A percentile compares a stretch with the other conserved stretches of the same genome.
Conservation (phyloP, 108 stramenopile species). For the Cyclotella distinguenda region DNA sequence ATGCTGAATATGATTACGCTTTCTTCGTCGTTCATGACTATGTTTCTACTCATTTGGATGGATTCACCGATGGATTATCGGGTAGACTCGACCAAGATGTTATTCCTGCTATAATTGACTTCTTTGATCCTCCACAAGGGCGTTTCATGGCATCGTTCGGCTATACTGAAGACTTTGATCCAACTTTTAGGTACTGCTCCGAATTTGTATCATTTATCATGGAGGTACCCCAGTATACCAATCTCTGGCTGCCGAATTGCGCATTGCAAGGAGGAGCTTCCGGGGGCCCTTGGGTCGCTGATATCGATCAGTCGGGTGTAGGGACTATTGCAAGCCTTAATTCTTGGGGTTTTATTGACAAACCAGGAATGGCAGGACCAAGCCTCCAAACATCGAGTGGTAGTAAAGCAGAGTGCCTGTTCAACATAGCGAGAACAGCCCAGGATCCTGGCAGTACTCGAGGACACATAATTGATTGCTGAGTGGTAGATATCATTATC, state of each 20-base stretch:
- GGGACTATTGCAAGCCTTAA: conserved; percentile 25
- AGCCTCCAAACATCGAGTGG: conserved; percentile 21
- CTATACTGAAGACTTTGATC: conserved; percentile 30
- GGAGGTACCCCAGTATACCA: conserved; percentile 21
- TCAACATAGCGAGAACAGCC: conserved; percentile 12
- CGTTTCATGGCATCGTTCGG: conserved; percentile 19
- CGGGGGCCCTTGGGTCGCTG: conserved; percentile 21
- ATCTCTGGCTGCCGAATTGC: conserved; percentile 22
- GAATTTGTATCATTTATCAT: background rate
- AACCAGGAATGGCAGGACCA: conserved; percentile 27
- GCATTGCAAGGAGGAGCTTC: conserved; percentile 23
- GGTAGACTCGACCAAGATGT: conserved; percentile 23
- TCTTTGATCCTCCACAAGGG: conserved; percentile 2
- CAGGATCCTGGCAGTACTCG: conserved; percentile 20
- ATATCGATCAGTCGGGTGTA: conserved; percentile 14
- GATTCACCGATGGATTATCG: conserved; percentile 12
- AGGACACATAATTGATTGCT: conserved; percentile 9
- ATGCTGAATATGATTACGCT: conserved; percentile 32
- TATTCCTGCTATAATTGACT: conserved; percentile 9
- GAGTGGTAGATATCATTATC: too few relatives aligned
- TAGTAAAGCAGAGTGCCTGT: conserved; percentile 30
- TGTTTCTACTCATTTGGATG: conserved; percentile 8
- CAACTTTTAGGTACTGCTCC: conserved; percentile 22
- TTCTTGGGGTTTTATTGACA: conserved; percentile 31
- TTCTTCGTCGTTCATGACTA: conserved; percentile 21